These are phyloP conservation scores for Solanum piurae DNA, from an alignment of 257 asterid genomes.

Conservation along the genomic window DNA sequence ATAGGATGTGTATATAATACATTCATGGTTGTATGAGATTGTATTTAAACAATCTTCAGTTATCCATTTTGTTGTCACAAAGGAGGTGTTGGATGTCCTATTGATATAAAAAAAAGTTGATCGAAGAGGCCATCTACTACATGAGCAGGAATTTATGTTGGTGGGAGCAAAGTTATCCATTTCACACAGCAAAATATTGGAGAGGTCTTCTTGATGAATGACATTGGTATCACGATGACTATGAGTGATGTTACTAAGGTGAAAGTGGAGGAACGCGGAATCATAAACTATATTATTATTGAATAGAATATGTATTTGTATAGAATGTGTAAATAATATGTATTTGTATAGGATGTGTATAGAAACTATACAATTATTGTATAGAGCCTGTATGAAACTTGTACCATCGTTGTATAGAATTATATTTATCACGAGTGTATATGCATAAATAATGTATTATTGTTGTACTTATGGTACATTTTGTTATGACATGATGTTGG, in stretches of 20 bases:
- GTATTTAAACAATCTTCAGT: slow-evolving; percentile 42
- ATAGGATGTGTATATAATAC: no score
- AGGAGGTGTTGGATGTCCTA: slow-evolving; percentile 67
- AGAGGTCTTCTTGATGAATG: not conserved
- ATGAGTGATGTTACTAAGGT: not conserved
- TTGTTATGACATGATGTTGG: no score
- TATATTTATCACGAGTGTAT: no score
- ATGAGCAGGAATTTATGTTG: slow-evolving; percentile 14
- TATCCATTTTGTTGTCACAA: slow-evolving; percentile 88
- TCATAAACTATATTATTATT: no score
- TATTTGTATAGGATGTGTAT: not conserved
- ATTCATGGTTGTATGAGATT: not conserved
- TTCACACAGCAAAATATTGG: not conserved
- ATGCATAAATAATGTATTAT: no score
- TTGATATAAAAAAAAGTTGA: slow-evolving; percentile 71
- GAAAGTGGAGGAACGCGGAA: not conserved
- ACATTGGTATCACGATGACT: not conserved
- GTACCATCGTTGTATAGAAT: not conserved
- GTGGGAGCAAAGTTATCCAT: slow-evolving; percentile 13
- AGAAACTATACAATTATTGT: not conserved
- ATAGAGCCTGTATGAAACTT: not conserved
- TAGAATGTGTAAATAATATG: no score
- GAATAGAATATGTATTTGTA: not conserved
- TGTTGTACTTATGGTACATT: no score
- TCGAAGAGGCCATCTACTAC: slow-evolving; percentile 54